Base-by-base conservation (phyloP, 2,329 filamentous ascomycete genomes). In the Didymella sp. region DNA sequence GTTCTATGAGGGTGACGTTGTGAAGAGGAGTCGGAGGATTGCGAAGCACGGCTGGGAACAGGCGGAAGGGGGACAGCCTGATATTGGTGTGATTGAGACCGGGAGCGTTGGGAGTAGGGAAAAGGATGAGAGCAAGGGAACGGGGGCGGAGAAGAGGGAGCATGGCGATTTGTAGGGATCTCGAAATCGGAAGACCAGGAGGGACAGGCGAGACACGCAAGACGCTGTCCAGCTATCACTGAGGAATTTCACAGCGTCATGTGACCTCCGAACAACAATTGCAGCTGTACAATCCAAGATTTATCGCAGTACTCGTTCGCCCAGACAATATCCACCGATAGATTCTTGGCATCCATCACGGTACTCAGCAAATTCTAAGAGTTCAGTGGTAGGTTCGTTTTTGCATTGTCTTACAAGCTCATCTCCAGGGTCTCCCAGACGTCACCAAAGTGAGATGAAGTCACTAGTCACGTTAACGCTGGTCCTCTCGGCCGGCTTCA, bases 1-100 rank as follows among this genome's bases (percentile, higher is more conserved):
- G 13, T 76, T 76, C 43, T 69, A 66, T 27, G 68, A 71, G 42
- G 64, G 68, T 17, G 55, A 70, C n/a, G 69, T 67, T 2, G 67
- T 73, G 13, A 58, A 52, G 30, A 47, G 64, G 15, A 69, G 66
- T 25, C 44, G 58, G 2, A 51, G 63, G 19, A 56, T 73, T 2
- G 63, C 64, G n/a, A 73, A 72, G 43, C 19, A 61, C 0, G 68
- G 70, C 2, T 71, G 69, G 69, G 63, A 63, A 15, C 19, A 37
- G 9, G 62, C 54, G 1, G 63, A 66, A 27, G 67, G 57, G 3
- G 12, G 11, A 6, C 43, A 47, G n/a, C 51, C 51, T 4, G 51
- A 53, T 33, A 33, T 19, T 12, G 40, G 40, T 2, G 40, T 50
- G 15, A 11, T 56, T 1, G 52, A 56, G 21, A 40, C 31, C 1